phyloP scores from a whole-genome alignment of 108 stramenopile genomes.

The Fistulifera solaris region DNA sequence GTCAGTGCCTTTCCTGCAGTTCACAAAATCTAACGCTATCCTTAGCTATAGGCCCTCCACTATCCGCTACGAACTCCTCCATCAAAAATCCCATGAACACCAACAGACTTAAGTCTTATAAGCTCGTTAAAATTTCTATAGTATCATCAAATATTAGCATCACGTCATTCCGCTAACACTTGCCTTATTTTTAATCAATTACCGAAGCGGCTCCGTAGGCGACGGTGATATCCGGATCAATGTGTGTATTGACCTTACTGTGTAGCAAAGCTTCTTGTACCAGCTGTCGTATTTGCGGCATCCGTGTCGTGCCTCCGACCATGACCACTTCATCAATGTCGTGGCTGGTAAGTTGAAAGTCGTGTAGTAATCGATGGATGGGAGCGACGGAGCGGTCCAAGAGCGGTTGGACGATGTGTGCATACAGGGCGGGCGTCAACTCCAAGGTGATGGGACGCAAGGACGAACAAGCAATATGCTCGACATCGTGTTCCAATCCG shows the following conservation, averaged over 20 bases:
- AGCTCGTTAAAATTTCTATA: too few relatives aligned
- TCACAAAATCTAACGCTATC: too few relatives aligned
- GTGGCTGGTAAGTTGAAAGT: constrained; percentile 53
- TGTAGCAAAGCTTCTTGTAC: constrained; percentile 61
- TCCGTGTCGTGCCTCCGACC: constrained; percentile 94
- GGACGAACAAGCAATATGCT: constrained; percentile 21
- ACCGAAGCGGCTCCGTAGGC: constrained; percentile 96
- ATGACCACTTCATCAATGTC: constrained; percentile 98
- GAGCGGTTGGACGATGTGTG: constrained; percentile 43
- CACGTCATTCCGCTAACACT: too few relatives aligned
- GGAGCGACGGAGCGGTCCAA: constrained; percentile 76
- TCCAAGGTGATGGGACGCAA: constrained; percentile 34
- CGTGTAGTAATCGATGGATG: constrained; percentile 63
- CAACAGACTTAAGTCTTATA: too few relatives aligned
- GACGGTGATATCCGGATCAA: constrained; percentile 96
- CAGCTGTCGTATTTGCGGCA: constrained; percentile 84
- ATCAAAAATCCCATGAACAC: too few relatives aligned
- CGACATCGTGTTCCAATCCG: constrained; percentile 4
- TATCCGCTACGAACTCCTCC: too few relatives aligned
- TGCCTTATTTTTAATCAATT: constrained; percentile 61
- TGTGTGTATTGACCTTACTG: constrained; percentile 79
- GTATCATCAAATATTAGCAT: too few relatives aligned
- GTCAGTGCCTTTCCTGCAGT: too few relatives aligned
- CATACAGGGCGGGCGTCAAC: constrained; percentile 67
- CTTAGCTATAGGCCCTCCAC: too few relatives aligned